phyloP scores from a whole-genome alignment of 2,329 filamentous ascomycete genomes.

The Colletotrichum agaves region DNA sequence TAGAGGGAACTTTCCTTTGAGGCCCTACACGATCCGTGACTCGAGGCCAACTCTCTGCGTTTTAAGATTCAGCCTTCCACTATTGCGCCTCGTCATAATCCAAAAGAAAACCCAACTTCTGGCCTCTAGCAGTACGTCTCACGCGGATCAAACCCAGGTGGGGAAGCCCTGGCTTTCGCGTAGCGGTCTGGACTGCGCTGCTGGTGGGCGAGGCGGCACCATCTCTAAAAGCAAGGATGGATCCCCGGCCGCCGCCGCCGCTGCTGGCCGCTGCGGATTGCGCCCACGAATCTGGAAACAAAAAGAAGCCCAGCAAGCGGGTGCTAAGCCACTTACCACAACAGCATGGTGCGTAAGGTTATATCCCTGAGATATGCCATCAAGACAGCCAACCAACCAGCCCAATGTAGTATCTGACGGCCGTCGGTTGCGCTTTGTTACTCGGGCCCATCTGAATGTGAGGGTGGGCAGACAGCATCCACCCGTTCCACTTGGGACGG shows the following conservation, averaged over 20 bases:
- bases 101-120: conserved; percentile 8
- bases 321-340: conserved; percentile 19
- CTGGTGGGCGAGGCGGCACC: conserved; percentile 8
- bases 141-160: conserved; percentile 25
- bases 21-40: conserved; percentile 3
- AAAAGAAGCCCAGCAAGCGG: background rate
- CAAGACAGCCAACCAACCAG: conserved; percentile 19
- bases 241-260: background rate
- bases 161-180: conserved; percentile 18
- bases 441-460: conserved; percentile 24
- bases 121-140: conserved; percentile 9
- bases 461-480: conserved; percentile 4
- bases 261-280: background rate
- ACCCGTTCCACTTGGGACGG: conserved; percentile 15
- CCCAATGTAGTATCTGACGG: background rate
- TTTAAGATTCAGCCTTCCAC: background rate
- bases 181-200: conserved; percentile 26
- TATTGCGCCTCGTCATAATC: background rate
- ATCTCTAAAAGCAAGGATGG: conserved; percentile 24
- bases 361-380: background rate
- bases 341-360: background rate
- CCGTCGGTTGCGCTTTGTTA: conserved; percentile 7
- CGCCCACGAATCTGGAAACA: conserved; percentile 25
- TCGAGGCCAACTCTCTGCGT: background rate
- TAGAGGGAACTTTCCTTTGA: background rate